A percentile compares a stretch with the other conserved stretches of the same genome.
Evolutionary conservation across 169 alveolate genomes (phyloP).

Genomic region (Plasmodium cynomolgi): DNA sequence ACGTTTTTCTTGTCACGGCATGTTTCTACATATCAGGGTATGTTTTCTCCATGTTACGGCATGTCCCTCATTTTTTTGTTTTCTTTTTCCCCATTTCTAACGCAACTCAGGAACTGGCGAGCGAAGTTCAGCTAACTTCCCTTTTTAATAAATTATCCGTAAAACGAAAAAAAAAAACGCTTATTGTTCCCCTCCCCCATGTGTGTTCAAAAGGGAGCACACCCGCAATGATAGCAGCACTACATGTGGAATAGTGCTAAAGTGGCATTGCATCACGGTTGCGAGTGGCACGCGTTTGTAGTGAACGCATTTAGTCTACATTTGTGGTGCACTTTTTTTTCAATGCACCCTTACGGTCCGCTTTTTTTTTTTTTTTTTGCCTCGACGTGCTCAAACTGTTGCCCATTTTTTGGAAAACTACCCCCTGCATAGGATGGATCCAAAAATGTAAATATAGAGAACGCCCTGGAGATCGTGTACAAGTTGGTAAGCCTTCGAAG

Average conservation of each 20-base stretch:
- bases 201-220: background rate
- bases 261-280: background rate
- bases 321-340: background rate
- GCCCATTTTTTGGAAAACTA: background rate
- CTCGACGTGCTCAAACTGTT: background rate
- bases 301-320: background rate
- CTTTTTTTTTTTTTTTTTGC: background rate
- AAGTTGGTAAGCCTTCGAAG: slow-evolving; percentile 16
- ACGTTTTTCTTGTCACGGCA: background rate
- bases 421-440: slow-evolving; percentile 41
- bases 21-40: background rate
- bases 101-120: slow-evolving; percentile 20
- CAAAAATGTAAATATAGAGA: slow-evolving; percentile 8
- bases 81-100: background rate
- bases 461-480: slow-evolving; percentile 38
- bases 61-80: background rate
- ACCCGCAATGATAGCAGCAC: background rate
- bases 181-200: background rate
- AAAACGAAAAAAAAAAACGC: background rate
- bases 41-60: background rate
- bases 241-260: no score
- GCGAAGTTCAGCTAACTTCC: slow-evolving; percentile 48
- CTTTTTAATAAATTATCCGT: slow-evolving; percentile 68
- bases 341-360: no score
- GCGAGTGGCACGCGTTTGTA: background rate